A percentile compares a stretch with the other conserved stretches of the same genome.
phyloP scores from a whole-genome alignment of 768 basidiomycete species.

The Phlegmacium glaucopus region DNA sequence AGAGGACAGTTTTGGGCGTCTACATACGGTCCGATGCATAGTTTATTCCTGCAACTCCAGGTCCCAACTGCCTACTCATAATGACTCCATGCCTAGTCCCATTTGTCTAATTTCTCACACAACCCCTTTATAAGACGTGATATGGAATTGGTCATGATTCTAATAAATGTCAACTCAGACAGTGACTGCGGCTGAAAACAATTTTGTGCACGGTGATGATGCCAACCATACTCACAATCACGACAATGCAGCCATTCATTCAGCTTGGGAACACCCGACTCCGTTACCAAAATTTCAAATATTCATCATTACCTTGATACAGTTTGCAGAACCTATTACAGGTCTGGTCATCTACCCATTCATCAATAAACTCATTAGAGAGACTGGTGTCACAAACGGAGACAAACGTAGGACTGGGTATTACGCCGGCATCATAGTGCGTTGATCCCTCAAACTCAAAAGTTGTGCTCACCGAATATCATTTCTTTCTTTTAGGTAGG shows the following conservation, averaged over 20 bases:
- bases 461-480: neutral
- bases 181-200: too few species aligned
- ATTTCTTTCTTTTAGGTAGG: too few species aligned
- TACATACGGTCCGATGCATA: too few species aligned
- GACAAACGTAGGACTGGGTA: conserved; percentile 45
- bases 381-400: conserved; percentile 41
- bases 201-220: neutral
- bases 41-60: too few species aligned
- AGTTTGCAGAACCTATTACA: conserved; percentile 42
- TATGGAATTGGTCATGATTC: too few species aligned
- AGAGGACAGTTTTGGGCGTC: too few species aligned
- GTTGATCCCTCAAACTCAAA: conserved; percentile 2
- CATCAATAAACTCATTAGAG: conserved; percentile 40
- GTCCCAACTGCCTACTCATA: too few species aligned
- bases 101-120: too few species aligned
- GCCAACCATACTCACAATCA: neutral
- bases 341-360: conserved; percentile 45
- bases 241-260: neutral
- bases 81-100: too few species aligned
- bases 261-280: conserved; percentile 19
- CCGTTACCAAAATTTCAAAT: conserved; percentile 40
- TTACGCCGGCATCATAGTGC: conserved; percentile 46
- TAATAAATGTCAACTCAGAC: too few species aligned
- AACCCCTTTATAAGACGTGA: too few species aligned
- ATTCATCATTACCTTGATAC: conserved; percentile 34